Conservation (phyloP, 176 grass and related monocot genomes). For the Hyparrhenia diplandra region DNA sequence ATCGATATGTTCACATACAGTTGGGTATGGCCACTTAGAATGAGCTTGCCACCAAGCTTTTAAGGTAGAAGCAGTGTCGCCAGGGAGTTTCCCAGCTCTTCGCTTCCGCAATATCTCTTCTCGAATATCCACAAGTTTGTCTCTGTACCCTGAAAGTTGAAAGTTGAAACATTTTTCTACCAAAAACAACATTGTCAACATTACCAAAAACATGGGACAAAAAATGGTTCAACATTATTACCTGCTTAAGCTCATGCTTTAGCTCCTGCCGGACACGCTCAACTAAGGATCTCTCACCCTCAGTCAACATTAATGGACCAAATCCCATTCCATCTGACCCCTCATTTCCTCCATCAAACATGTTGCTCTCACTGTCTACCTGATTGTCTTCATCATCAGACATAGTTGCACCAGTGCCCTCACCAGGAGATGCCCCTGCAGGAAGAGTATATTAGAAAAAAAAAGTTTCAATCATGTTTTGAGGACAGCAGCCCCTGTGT, state of each 20-base stretch:
- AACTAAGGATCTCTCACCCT: constrained; percentile 94
- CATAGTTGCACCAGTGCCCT: constrained; percentile 96
- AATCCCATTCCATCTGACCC: constrained; percentile 87
- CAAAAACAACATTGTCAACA: background rate
- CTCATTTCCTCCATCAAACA: constrained; percentile 71
- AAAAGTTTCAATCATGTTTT: background rate
- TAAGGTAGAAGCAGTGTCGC: constrained; percentile 78
- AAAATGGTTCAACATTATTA: constrained; percentile 10
- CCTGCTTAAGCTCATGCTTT: constrained; percentile 96
- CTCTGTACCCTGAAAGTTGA: constrained; percentile 71
- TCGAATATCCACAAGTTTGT: constrained; percentile 90
- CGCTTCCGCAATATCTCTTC: constrained; percentile 95
- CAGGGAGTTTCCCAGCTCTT: constrained; percentile 95
- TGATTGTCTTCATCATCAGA: constrained; percentile 96
- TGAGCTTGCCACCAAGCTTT: constrained; percentile 99
- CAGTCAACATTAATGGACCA: constrained; percentile 78
- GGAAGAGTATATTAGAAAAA: background rate
- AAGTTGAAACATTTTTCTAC: constrained; percentile 12
- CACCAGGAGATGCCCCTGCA: constrained; percentile 87
- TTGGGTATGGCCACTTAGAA: constrained; percentile 96
- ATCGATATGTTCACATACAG: constrained; percentile 35
- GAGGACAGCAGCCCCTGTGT: background rate
- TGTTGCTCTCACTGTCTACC: constrained; percentile 74
- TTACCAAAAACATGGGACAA: background rate
- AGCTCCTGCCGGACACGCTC: constrained; percentile 85